Conservation (phyloP, 1,284 basidiomycete species). For the Tilletia indica region DNA sequence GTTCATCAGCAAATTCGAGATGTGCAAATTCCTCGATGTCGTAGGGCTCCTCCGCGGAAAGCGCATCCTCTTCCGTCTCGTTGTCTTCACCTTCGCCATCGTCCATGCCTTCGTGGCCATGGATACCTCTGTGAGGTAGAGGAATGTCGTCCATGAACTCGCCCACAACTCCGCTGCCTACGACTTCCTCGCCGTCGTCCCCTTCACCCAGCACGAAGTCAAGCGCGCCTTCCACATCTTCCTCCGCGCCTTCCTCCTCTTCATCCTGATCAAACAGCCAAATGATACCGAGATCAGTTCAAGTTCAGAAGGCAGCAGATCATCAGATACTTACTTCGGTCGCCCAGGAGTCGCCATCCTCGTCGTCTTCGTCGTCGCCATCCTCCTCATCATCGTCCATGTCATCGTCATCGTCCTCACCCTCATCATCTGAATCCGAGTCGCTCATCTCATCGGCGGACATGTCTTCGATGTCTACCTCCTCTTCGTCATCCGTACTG, state of each 20-base stretch:
- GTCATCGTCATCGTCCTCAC: constrained; percentile 22
- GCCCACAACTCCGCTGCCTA: constrained; percentile 16
- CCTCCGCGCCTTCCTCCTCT: constrained; percentile 54
- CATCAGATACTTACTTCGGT: constrained; percentile 22
- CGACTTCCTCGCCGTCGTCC: constrained; percentile 23
- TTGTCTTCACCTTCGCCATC: constrained; percentile 32
- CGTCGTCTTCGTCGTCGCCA: constrained; percentile 33
- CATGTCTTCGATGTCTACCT: constrained; percentile 52
- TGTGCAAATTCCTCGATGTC: constrained; percentile 43
- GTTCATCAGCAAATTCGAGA: constrained; percentile 47
- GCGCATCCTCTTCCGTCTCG: constrained; percentile 36
- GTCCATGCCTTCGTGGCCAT: constrained; percentile 18
- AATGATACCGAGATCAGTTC: background rate
- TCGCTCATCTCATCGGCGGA: constrained; percentile 56
- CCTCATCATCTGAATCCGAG: constrained; percentile 60
- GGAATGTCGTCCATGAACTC: constrained; percentile 24
- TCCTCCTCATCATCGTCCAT: constrained; percentile 36
- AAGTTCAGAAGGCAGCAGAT: background rate
- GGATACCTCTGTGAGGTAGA: background rate
- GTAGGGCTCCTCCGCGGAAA: constrained; percentile 37
- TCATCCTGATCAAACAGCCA: constrained; percentile 47
- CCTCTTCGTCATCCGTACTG: constrained; percentile 63
- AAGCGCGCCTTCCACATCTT: constrained; percentile 9
- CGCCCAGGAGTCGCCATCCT: constrained; percentile 36
- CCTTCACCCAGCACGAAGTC: constrained; percentile 37